Base-by-base conservation (phyloP, 83 land plant genomes). In the Larix sibirica region DNA sequence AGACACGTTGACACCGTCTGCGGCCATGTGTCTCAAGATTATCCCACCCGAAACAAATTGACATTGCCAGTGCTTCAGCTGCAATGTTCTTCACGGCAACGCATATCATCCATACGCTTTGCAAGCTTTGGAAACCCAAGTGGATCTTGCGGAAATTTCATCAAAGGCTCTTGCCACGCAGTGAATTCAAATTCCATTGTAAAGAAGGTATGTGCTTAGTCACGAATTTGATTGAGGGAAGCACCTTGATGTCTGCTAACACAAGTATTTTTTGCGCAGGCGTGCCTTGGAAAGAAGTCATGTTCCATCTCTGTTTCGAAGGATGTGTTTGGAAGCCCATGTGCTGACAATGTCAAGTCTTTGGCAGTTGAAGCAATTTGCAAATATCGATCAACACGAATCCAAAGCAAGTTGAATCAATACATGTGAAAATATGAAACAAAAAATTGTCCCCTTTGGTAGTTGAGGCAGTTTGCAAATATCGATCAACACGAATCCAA, bases 61-160 rank as follows among this genome's bases (percentile, higher is more conserved):
- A 47, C 50, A 47, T 47, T 47, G 50, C 70, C 73, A 4, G 73
- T 2, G 2, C 31, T 85, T 80, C 69, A 80, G 54, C 36, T 91
- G 4, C 77, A 83, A 28, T 91, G 93, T 62, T 42, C 79, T 23
- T 79, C 78, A 2, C 58, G 70, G 1, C 40, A 69, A 18, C 24
- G 26, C 2, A 84, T 88, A n/a, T 80, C 85, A 2, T 50, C 68
- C 13, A 86, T 92, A 23, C 40, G 82, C 3, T 89, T 92, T 62
- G 91, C 89, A 54, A 88, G 92, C 83, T 92, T 82, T 69, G 91
- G 91, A 12, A 76, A 79, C 42, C 87, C 86, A 6, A 13, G 23
- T 50, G 89, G 89, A 18, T 33, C 76, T 9, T 88, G 89, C 64
- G 86, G 81, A 58, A 24, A 44, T 20, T 87, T 84, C 50, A 18